These are phyloP conservation scores for Herpotrichia juniperi DNA, from an alignment of 2,329 filamentous ascomycete genomes.

Conservation along the genomic window DNA sequence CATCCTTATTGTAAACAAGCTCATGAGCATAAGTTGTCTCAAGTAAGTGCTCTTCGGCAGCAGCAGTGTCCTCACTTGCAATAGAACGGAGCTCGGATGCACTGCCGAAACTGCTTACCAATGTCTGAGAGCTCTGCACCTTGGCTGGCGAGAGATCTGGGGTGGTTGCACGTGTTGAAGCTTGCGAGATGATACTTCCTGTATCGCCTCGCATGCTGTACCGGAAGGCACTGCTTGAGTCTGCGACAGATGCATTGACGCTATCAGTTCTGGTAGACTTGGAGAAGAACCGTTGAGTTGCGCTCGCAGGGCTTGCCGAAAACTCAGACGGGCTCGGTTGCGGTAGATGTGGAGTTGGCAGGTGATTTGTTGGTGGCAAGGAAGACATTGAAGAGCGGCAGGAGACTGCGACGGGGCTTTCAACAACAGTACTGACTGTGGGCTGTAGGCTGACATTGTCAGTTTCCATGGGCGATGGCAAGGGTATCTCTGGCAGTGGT, in stretches of 20 bases:
- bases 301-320: constrained; percentile 44
- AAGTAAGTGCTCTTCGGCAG: constrained; percentile 83
- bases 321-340: constrained; percentile 33
- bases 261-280: constrained; percentile 58
- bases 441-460: constrained; percentile 31
- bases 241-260: constrained; percentile 75
- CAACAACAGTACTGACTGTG: constrained; percentile 23
- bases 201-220: constrained; percentile 78
- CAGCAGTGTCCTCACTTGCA: constrained; percentile 75
- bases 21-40: constrained; percentile 92
- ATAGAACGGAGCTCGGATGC: constrained; percentile 66
- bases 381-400: constrained; percentile 58
- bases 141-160: constrained; percentile 68
- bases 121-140: constrained; percentile 65
- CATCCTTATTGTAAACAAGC: constrained; percentile 90
- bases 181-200: constrained; percentile 77
- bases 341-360: constrained; percentile 33
- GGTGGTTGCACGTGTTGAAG: constrained; percentile 86
- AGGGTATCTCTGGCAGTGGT: constrained; percentile 69
- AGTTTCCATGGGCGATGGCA: constrained; percentile 42
- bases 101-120: constrained; percentile 67
- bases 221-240: constrained; percentile 78
- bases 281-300: constrained; percentile 33
- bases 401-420: constrained; percentile 42
- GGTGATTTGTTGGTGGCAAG: constrained; percentile 43